Evolutionary conservation across 208 protist species (phyloP).

Genomic region (Leishmania aethiopica): DNA sequence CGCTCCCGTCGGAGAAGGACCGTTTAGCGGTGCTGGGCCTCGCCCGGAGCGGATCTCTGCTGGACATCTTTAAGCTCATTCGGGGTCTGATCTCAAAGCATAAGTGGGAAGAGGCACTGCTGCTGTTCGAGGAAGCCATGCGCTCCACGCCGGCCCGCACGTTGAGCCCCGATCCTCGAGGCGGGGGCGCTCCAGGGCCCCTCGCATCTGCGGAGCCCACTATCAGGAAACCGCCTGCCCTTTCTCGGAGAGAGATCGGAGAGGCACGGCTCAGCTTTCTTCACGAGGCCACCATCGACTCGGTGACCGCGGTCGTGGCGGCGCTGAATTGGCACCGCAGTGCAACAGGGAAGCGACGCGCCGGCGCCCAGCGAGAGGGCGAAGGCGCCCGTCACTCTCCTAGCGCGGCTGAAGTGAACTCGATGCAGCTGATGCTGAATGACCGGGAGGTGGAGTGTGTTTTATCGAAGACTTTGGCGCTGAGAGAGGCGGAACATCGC

Average conservation of each 20-base stretch:
- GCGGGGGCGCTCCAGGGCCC: background rate
- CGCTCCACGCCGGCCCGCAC: background rate
- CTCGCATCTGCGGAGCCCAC: background rate
- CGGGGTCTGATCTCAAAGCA: slow-evolving; percentile 51
- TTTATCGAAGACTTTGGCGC: slow-evolving; percentile 45
- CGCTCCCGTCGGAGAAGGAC: slow-evolving; percentile 23
- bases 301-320: slow-evolving; percentile 26
- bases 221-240: background rate
- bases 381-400: background rate
- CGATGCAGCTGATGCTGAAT: slow-evolving; percentile 30
- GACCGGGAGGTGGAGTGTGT: slow-evolving; percentile 58
- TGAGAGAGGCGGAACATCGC: background rate
- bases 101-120: slow-evolving; percentile 43
- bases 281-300: slow-evolving; percentile 30
- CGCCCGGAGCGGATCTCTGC: slow-evolving; percentile 31
- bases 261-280: slow-evolving; percentile 43
- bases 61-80: slow-evolving; percentile 58
- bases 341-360: background rate
- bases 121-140: slow-evolving; percentile 40
- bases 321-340: slow-evolving; percentile 27
- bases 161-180: background rate
- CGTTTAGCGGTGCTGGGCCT: slow-evolving; percentile 32
- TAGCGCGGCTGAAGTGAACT: background rate
- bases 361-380: background rate
- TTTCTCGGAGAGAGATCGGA: slow-evolving; percentile 46